These are phyloP conservation scores for Thielaviopsis ethacetica DNA, from an alignment of 2,329 filamentous ascomycete species.

Conservation along the genomic window DNA sequence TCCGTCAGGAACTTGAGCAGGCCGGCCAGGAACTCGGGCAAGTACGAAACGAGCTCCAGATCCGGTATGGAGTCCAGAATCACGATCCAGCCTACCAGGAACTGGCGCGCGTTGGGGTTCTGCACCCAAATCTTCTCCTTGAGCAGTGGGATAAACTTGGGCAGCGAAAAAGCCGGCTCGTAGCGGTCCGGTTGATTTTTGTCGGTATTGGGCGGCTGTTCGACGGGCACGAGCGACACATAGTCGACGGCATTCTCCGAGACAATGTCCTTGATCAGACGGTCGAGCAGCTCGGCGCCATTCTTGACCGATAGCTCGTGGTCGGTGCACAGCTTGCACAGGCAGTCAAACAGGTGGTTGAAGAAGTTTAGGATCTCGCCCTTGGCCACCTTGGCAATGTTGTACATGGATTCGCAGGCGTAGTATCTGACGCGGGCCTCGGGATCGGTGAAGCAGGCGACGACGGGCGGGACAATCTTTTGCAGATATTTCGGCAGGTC, in stretches of 20 bases:
- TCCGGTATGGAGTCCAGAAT: constrained; percentile 93
- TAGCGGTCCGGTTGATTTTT: constrained; percentile 29
- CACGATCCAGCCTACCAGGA: constrained; percentile 91
- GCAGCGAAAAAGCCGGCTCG: constrained; percentile 65
- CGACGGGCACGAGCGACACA: constrained; percentile 64
- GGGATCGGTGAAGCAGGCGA: constrained; percentile 95
- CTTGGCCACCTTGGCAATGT: constrained; percentile 97
- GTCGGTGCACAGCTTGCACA: constrained; percentile 93
- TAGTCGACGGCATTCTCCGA: constrained; percentile 91
- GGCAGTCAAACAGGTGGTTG: constrained; percentile 92
- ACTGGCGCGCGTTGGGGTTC: constrained; percentile 87
- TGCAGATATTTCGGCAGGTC: constrained; percentile 84
- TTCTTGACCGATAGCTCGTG: constrained; percentile 97
- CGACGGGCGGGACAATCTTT: constrained; percentile 86
- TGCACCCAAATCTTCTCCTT: constrained; percentile 89
- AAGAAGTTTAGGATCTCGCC: constrained; percentile 95
- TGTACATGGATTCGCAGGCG: constrained; percentile 99
- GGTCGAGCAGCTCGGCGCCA: constrained; percentile 84
- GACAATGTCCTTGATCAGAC: constrained; percentile 90
- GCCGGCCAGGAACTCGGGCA: constrained; percentile 82
- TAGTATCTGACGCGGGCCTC: constrained; percentile 96
- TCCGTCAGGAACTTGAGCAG: constrained; percentile 86
- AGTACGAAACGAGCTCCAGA: constrained; percentile 78
- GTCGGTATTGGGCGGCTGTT: constrained; percentile 28
- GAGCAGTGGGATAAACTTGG: constrained; percentile 78